Evolutionary conservation across 371 early-diverging fungal species (phyloP), one percentile per base, ranked within the genome.

Genomic region (Capillidium heterosporum): DNA sequence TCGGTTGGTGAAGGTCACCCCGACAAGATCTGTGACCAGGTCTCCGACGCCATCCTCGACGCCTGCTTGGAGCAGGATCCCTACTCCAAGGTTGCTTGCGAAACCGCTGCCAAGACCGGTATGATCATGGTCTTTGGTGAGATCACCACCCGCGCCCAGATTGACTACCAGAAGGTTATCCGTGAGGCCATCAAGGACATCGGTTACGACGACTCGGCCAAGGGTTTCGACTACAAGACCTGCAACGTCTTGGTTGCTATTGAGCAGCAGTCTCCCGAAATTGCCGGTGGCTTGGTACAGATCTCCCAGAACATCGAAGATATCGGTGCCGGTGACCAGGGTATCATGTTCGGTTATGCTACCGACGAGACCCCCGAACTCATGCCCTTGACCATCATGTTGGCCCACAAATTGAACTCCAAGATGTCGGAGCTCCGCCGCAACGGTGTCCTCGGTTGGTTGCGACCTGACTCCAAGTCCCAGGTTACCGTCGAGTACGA

Each of bases 71-170:
- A 74, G 59, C 84, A 85, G 70, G 99, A 99, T 75, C 86, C 85
- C 53, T 77, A 90, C 75, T 91, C 96, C 74, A 91, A 94, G 81
- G 98, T 98, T 67, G 99, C 98, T 63, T 93, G 96, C 71, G 99
- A 99, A 77, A 95, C 97, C 56, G 95, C 97, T 57, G 82, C 97
- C 77, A 98, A 95, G 84, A 95, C 97, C 60, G 95, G 96, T 70
- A 90, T 98, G 92, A 85, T 99, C 75, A 93, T 98, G 92, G 91
- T 99, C 43, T 90, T 95, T 67, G 99, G 99, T 72, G 99, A 99
- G 78, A 95, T 99, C 77, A 91, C 94, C 68, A 95, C 96, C 80
- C 89, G 87, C 78, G 97, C 97, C 61, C 70, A 67, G 59, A 73
- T 97, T 55, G 95, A 99, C 77, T 95, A 89, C 84, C 97, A 96